Conservation (phyloP, 306 rosid genomes). For the Quercus mongolica region DNA sequence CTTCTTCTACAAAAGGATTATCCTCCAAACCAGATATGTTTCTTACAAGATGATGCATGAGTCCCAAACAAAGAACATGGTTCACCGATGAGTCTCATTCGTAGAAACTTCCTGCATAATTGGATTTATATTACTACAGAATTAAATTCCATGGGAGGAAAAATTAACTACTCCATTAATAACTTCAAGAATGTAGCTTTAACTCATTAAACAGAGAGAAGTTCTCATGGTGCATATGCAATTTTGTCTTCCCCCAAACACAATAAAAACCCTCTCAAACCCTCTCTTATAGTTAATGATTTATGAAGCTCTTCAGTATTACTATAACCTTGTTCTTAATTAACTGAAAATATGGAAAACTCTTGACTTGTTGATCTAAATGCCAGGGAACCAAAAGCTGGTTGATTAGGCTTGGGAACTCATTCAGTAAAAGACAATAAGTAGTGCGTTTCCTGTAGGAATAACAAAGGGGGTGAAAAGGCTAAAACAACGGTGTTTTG, state of each 20-base stretch:
- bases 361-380: not conserved
- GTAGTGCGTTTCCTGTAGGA: not conserved
- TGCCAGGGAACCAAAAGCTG: not conserved
- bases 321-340: not conserved
- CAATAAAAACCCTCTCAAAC: not conserved
- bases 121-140: not conserved
- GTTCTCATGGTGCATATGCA: not conserved
- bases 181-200: conserved; percentile 7
- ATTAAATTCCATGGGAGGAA: not conserved
- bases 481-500: not conserved
- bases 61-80: not conserved
- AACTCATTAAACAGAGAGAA: not conserved
- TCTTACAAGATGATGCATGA: conserved; percentile 15
- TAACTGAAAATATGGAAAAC: not conserved
- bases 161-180: not conserved
- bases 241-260: not conserved
- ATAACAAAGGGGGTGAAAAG: not conserved
- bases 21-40: not conserved
- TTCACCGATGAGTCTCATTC: conserved; percentile 32
- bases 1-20: conserved; percentile 14
- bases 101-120: conserved; percentile 52
- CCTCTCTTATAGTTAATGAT: not conserved
- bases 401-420: not conserved
- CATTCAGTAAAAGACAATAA: not conserved
- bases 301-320: not conserved